Percentiles rank a stretch among this genome's conserved stretches.
phyloP scores from a whole-genome alignment of 1,284 basidiomycete genomes.

The Puccinia hordei region DNA sequence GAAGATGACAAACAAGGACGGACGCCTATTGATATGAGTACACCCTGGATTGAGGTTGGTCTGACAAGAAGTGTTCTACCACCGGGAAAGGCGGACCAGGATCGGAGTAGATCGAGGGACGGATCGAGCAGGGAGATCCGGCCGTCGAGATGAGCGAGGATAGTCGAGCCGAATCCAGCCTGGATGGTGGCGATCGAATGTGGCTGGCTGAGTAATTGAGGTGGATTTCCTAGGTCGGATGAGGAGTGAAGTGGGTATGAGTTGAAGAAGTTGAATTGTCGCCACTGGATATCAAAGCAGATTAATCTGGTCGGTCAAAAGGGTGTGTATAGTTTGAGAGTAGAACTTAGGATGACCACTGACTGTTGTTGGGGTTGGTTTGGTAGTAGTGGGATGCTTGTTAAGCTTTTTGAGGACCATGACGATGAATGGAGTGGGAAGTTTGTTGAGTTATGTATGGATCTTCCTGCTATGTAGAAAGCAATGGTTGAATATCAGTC shows the following conservation, averaged over 20 bases:
- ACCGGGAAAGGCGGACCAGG: conserved; percentile 54
- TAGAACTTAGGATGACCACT: background rate
- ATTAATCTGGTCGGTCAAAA: too few species aligned
- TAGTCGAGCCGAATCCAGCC: conserved; percentile 67
- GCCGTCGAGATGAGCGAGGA: conserved; percentile 80
- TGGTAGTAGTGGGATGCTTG: background rate
- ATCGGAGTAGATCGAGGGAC: conserved; percentile 69
- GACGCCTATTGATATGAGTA: conserved; percentile 81
- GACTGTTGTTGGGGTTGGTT: background rate
- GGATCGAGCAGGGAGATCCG: conserved; percentile 73
- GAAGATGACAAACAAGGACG: conserved; percentile 58
- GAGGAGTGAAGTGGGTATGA: conserved; percentile 73
- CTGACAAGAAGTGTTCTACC: conserved; percentile 72
- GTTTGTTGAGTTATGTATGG: too few species aligned
- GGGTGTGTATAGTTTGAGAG: background rate
- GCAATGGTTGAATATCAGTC: too few species aligned
- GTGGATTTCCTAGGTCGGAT: conserved; percentile 73
- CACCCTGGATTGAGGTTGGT: conserved; percentile 74
- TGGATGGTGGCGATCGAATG: conserved; percentile 72
- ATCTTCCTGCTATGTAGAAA: too few species aligned
- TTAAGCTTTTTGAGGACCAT: background rate
- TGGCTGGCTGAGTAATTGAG: conserved; percentile 75
- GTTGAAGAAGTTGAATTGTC: conserved; percentile 69
- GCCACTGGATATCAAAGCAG: conserved; percentile 47
- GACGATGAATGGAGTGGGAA: background rate